Percentiles rank a stretch among this genome's conserved stretches.
Evolutionary conservation across 208 protist species (phyloP).

Genomic region (Crithidia fasciculata): DNA sequence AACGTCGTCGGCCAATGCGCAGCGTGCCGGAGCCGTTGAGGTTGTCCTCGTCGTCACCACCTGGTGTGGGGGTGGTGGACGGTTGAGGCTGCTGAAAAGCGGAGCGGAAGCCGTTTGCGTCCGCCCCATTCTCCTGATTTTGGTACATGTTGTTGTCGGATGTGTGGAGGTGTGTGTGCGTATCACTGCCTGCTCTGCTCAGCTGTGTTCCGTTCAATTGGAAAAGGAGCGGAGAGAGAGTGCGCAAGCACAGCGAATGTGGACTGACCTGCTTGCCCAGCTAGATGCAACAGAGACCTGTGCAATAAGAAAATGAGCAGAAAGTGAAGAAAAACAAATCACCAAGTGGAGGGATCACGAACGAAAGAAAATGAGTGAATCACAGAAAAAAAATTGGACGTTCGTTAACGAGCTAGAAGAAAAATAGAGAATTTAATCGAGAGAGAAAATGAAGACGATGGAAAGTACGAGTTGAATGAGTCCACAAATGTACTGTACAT

Average conservation of each 20-base stretch:
- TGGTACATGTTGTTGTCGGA: no score
- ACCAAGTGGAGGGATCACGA: not conserved
- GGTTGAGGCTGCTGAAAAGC: not conserved
- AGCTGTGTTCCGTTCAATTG: not conserved
- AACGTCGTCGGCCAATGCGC: conserved; percentile 2
- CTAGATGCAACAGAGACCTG: not conserved
- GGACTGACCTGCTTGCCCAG: no score
- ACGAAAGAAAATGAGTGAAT: not conserved
- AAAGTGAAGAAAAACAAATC: not conserved
- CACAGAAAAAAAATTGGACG: not conserved
- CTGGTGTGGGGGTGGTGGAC: not conserved
- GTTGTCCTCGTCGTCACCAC: not conserved
- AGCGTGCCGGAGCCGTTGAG: not conserved
- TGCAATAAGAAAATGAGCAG: not conserved
- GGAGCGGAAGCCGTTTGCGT: no score
- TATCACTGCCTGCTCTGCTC: no score
- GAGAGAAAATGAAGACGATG: no score
- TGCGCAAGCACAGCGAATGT: not conserved
- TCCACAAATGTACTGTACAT: no score
- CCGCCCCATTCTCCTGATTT: no score
- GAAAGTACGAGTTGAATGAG: no score
- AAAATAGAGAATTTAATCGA: not conserved
- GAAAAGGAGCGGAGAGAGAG: not conserved
- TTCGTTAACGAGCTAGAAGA: not conserved
- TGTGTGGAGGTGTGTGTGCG: no score